Conservation (phyloP, 2,329 filamentous ascomycete genomes). For the Podosphaera fusca region DNA sequence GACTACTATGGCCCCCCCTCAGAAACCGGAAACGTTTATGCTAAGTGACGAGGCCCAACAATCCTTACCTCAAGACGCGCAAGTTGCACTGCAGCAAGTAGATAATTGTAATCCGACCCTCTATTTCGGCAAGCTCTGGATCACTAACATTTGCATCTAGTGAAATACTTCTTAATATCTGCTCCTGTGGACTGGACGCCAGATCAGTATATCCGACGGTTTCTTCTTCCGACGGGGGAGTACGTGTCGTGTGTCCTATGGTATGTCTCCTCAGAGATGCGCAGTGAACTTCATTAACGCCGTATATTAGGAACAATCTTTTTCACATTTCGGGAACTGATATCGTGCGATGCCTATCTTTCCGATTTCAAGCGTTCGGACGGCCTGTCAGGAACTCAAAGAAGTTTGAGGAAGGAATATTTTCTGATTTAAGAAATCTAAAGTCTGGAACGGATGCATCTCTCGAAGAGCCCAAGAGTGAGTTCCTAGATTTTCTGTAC, state of each 20-base stretch:
- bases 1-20: conserved; percentile 68
- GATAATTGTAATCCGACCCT: conserved; percentile 57
- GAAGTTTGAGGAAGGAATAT: conserved; percentile 99
- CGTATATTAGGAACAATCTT: conserved; percentile 57
- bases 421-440: conserved; percentile 91
- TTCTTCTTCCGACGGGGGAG: conserved; percentile 88
- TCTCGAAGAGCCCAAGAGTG: conserved; percentile 94
- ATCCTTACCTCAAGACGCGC: conserved; percentile 82
- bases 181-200: conserved; percentile 94
- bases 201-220: conserved; percentile 90
- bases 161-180: conserved; percentile 99
- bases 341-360: conserved; percentile 92
- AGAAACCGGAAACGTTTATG: conserved; percentile 98
- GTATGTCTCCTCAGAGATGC: conserved; percentile 20
- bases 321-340: conserved; percentile 98
- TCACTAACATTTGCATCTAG: conserved; percentile 22
- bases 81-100: conserved; percentile 93
- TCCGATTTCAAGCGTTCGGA: conserved; percentile 95
- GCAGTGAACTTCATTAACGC: not conserved
- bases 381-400: conserved; percentile 98
- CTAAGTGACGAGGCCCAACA: conserved; percentile 92
- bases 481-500: conserved; percentile 95
- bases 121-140: conserved; percentile 1
- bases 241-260: conserved; percentile 97
- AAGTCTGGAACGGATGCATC: conserved; percentile 97